Percentiles rank a stretch among this genome's conserved stretches.
phyloP scores from a whole-genome alignment of 2,329 filamentous ascomycete genomes.

The Trichoderma breve region DNA sequence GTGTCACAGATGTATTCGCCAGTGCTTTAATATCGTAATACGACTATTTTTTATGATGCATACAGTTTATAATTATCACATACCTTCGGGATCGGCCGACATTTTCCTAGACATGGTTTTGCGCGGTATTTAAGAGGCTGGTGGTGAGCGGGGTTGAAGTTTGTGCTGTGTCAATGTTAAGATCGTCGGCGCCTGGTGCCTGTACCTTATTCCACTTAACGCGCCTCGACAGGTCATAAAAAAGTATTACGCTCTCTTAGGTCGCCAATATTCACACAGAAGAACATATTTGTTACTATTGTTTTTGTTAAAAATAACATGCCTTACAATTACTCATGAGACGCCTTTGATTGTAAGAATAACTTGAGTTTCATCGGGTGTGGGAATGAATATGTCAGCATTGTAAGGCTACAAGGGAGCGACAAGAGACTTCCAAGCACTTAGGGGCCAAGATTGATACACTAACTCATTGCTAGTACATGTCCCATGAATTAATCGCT shows the following conservation, averaged over 20 bases:
- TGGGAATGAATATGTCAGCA: background rate
- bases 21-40: background rate
- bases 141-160: background rate
- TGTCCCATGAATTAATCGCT: background rate
- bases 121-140: background rate
- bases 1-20: background rate
- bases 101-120: background rate
- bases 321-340: background rate
- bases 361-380: background rate
- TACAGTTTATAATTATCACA: background rate
- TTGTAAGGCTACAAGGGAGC: background rate
- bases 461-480: background rate
- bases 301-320: background rate
- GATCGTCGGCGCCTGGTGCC: background rate
- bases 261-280: background rate
- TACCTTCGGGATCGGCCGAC: background rate
- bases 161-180: background rate
- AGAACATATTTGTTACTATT: background rate
- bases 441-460: rapidly evolving
- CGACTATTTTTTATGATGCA: background rate
- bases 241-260: background rate
- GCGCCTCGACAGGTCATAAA: background rate
- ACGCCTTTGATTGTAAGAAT: background rate
- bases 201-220: background rate
- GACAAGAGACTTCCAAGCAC: background rate